Percentiles rank a stretch among this genome's conserved stretches.
Conservation (phyloP, 2,329 filamentous ascomycete species). For the Juglanconis oblonga region DNA sequence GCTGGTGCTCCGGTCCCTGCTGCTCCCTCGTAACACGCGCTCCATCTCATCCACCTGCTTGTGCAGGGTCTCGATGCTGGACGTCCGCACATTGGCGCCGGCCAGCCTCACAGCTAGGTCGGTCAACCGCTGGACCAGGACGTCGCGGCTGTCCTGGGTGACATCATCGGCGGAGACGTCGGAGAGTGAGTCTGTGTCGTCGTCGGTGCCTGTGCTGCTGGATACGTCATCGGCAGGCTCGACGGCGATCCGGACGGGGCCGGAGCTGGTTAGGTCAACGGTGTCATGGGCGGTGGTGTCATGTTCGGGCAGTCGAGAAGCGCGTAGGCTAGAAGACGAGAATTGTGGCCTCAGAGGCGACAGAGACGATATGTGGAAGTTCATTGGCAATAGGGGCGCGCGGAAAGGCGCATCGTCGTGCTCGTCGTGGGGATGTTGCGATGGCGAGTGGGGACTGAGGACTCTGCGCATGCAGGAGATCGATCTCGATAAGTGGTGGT, state of each 20-base stretch:
- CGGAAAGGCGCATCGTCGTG: not conserved
- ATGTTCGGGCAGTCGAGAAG: not conserved
- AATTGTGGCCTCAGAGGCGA: conserved; percentile 30
- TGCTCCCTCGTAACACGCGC: conserved; percentile 22
- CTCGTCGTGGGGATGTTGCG: not conserved
- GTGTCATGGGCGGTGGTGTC: not conserved
- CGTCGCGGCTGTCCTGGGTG: conserved; percentile 38
- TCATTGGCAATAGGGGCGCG: conserved; percentile 22
- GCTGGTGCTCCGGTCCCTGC: not conserved
- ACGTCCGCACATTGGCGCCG: conserved; percentile 24
- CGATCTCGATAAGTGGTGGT: not conserved
- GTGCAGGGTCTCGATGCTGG: conserved; percentile 35
- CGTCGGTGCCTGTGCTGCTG: not conserved
- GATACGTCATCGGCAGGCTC: conserved; percentile 18
- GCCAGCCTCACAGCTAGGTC: conserved; percentile 37
- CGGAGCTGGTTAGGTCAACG: not conserved
- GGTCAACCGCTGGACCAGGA: conserved; percentile 43
- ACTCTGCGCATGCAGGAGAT: not conserved
- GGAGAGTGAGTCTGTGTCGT: conserved; percentile 16
- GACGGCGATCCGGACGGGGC: conserved; percentile 17
- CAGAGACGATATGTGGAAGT: conserved; percentile 29
- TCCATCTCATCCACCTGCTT: conserved; percentile 44
- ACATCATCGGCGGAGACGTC: conserved; percentile 23
- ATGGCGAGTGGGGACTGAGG: not conserved
- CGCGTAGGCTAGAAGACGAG: conserved; percentile 22